Conservation (phyloP, 805 yeast species). For the Myxozyma neotropica region DNA sequence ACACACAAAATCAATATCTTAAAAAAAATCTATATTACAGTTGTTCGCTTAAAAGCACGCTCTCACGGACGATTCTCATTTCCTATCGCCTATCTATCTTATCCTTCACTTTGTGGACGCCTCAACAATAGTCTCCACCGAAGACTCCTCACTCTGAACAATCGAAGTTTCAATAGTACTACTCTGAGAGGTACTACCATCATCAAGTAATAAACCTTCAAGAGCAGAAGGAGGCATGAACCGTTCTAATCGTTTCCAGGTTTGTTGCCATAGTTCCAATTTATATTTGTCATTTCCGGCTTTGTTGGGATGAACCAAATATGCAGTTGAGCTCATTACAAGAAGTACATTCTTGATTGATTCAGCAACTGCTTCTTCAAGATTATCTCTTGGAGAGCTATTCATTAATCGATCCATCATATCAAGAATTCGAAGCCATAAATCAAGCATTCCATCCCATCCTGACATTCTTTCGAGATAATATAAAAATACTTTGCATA, state of each 20-base stretch:
- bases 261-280: slow-evolving; percentile 43
- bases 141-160: background rate
- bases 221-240: slow-evolving; percentile 44
- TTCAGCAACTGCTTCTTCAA: slow-evolving; percentile 47
- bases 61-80: background rate
- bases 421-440: slow-evolving; percentile 45
- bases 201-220: slow-evolving; percentile 14
- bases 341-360: slow-evolving; percentile 48
- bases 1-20: too few relatives aligned
- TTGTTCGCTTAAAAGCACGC: background rate
- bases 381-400: slow-evolving; percentile 44
- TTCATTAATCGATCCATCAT: slow-evolving; percentile 46
- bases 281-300: slow-evolving; percentile 37
- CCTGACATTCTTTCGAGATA: slow-evolving; percentile 45
- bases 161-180: background rate
- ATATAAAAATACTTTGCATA: slow-evolving; percentile 65
- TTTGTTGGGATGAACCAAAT: slow-evolving; percentile 26
- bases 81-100: background rate
- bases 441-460: slow-evolving; percentile 38
- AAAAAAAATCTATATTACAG: background rate
- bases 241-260: slow-evolving; percentile 44
- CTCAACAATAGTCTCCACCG: too few relatives aligned
- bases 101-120: background rate
- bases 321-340: slow-evolving; percentile 43
- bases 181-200: background rate